Evolutionary conservation across 169 alveolate species (phyloP).

Genomic region (Plasmodium gallinaceum): DNA sequence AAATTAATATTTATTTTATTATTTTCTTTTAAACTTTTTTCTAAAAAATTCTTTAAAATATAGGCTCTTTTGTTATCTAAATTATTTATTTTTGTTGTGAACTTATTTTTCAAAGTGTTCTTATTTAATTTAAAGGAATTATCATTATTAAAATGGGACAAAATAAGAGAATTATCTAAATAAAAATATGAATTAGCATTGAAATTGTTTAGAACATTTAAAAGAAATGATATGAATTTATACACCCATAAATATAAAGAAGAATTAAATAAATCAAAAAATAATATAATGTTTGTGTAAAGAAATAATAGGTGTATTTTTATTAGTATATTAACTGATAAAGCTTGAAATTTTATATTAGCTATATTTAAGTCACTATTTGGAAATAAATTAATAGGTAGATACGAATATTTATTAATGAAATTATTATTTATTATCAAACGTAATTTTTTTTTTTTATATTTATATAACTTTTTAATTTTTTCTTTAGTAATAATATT

Average conservation of each 20-base stretch:
- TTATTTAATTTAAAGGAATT: conserved; percentile 7
- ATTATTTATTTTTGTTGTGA: conserved; percentile 23
- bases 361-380: conserved; percentile 23
- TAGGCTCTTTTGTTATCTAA: conserved; percentile 19
- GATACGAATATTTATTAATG: conserved; percentile 25
- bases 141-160: conserved; percentile 37
- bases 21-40: conserved; percentile 39
- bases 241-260: conserved; percentile 46
- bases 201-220: conserved; percentile 47
- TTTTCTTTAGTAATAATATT: conserved; percentile 31
- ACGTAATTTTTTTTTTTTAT: conserved; percentile 31
- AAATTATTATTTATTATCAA: conserved; percentile 39
- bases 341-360: conserved; percentile 42
- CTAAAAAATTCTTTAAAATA: conserved; percentile 23
- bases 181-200: conserved; percentile 21
- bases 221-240: conserved; percentile 38
- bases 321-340: conserved; percentile 26
- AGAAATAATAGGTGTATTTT: conserved; percentile 25
- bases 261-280: conserved; percentile 40
- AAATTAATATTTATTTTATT: conserved; percentile 31
- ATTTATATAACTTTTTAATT: conserved; percentile 40
- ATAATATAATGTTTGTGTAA: conserved; percentile 45
- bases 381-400: conserved; percentile 54
- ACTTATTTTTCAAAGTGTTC: conserved; percentile 1
- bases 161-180: conserved; percentile 34